Percentiles rank a stretch among this genome's conserved stretches.
phyloP scores from a whole-genome alignment of 345 rosid species.

The Combretum micranthum region DNA sequence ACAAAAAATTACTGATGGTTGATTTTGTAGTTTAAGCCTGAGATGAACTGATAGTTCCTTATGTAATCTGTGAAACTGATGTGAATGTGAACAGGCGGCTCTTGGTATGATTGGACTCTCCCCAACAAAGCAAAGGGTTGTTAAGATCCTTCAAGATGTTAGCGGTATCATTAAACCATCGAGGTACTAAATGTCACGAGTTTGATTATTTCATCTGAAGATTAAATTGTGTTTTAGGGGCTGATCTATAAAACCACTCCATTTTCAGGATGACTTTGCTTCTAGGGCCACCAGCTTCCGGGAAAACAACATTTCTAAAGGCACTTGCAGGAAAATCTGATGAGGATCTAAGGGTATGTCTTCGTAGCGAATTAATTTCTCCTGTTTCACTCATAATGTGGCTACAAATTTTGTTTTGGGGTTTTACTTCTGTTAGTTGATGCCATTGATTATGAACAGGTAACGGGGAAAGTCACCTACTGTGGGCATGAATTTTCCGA shows the following conservation, averaged over 20 bases:
- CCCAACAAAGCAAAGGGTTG: conserved; percentile 30
- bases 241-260: neutral
- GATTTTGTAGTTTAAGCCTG: too few relatives aligned
- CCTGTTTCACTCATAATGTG: neutral
- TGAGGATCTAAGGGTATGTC: conserved; percentile 20
- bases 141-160: conserved; percentile 27
- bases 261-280: conserved; percentile 31
- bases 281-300: conserved; percentile 38
- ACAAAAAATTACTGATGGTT: too few relatives aligned
- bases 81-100: conserved; percentile 11
- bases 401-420: neutral
- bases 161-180: conserved; percentile 33
- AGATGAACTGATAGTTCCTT: neutral
- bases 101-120: conserved; percentile 20
- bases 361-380: neutral
- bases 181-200: conserved; percentile 15
- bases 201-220: neutral
- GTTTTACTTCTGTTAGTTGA: neutral
- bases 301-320: conserved; percentile 31
- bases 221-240: neutral
- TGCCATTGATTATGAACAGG: conserved; percentile 7
- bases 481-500: conserved; percentile 38
- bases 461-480: conserved; percentile 30
- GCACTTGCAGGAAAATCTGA: conserved; percentile 34
- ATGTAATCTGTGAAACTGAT: neutral